Percentiles rank a stretch among this genome's conserved stretches.
Conservation (phyloP, 1,284 basidiomycete genomes). For the Cerrena zonata region DNA sequence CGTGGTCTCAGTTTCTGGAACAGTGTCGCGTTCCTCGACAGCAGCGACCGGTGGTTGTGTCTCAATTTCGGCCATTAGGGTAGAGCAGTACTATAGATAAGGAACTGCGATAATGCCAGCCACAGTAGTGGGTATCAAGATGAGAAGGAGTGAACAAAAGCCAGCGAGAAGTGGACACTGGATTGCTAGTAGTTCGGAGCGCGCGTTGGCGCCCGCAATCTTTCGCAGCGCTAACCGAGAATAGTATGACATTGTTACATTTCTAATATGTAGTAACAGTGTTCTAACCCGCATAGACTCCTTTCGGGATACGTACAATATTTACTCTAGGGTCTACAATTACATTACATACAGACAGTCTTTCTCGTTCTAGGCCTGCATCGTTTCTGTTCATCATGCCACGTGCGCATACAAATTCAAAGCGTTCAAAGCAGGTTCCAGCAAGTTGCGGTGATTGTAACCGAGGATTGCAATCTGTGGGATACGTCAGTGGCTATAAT, state of each 20-base stretch:
- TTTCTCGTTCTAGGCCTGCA: no score
- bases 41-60: constrained; percentile 16
- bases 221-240: no score
- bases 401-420: constrained; percentile 60
- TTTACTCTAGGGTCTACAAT: no score
- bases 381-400: no score
- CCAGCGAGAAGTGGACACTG: neutral
- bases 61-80: constrained; percentile 44
- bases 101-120: constrained; percentile 10
- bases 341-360: no score
- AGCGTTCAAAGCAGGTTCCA: constrained; percentile 70
- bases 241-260: no score
- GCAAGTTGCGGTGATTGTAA: constrained; percentile 73
- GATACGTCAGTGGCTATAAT: neutral
- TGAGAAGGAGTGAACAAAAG: constrained; percentile 7
- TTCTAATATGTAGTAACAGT: no score
- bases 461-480: constrained; percentile 60
- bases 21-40: constrained; percentile 17
- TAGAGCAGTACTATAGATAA: constrained; percentile 10
- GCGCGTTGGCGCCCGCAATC: no score
- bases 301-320: no score
- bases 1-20: constrained; percentile 18
- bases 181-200: neutral
- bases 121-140: constrained; percentile 12
- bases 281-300: no score